Conservation (phyloP, 441 rosid species). For the Flueggea neowawraea region DNA sequence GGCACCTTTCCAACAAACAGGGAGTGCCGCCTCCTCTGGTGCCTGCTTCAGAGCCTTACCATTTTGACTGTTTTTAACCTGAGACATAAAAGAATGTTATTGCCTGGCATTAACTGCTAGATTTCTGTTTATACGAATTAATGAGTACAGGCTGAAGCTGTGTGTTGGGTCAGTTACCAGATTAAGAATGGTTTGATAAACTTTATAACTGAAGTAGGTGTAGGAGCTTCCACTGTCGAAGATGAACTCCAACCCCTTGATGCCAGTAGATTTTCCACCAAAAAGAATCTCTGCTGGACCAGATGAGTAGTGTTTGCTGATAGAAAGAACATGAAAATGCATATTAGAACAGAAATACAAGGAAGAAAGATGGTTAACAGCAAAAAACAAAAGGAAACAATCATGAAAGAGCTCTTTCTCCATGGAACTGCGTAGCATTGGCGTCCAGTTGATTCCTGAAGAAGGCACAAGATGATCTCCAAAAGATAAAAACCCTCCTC, state of each 20-base stretch:
- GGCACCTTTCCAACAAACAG: slow-evolving; percentile 86
- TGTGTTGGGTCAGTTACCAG: slow-evolving; percentile 31
- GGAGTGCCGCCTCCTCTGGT: slow-evolving; percentile 61
- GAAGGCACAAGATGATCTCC: slow-evolving; percentile 69
- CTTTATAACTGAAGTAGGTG: slow-evolving; percentile 51
- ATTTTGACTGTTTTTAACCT: slow-evolving; percentile 50
- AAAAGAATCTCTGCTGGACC: slow-evolving; percentile 68
- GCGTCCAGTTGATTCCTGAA: slow-evolving; percentile 66
- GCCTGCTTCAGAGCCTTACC: slow-evolving; percentile 67
- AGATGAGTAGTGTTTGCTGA: slow-evolving; percentile 62
- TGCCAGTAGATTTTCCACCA: slow-evolving; percentile 58
- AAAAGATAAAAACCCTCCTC: slow-evolving; percentile 85
- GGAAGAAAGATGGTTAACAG: background rate
- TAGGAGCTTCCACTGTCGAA: slow-evolving; percentile 91
- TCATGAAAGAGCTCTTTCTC: slow-evolving; percentile 37
- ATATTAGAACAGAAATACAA: background rate
- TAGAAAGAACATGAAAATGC: background rate
- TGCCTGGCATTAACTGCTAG: background rate
- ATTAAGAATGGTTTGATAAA: slow-evolving; percentile 39
- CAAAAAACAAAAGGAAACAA: slow-evolving; percentile 1
- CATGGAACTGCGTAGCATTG: slow-evolving; percentile 50
- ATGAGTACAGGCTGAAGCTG: background rate
- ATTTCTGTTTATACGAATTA: background rate
- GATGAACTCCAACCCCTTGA: slow-evolving; percentile 33
- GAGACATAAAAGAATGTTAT: slow-evolving; percentile 11